Evolutionary conservation across 352 stramenopile genomes (phyloP), one percentile per base, ranked within the genome.

Genomic region (Phytophthora capsici): DNA sequence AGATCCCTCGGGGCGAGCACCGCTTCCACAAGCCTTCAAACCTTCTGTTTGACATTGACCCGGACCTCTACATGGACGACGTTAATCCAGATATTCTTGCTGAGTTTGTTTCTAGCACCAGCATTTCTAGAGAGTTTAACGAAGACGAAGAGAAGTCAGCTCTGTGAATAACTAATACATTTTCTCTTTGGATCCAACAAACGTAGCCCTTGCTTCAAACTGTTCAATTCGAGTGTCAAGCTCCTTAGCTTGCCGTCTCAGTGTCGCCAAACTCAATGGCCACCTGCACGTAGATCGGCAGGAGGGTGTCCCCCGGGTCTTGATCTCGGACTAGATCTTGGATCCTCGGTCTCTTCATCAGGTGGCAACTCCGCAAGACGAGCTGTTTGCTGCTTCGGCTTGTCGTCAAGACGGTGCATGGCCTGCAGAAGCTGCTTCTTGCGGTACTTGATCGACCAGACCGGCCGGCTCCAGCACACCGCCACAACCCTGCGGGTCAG

Each of bases 221-320:
- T n/a, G n/a, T n/a, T n/a, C n/a, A n/a, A n/a, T n/a, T n/a, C n/a
- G n/a, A n/a, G n/a, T n/a, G n/a, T n/a, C n/a, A n/a, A n/a, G n/a
- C n/a, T n/a, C n/a, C n/a, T n/a, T n/a, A n/a, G n/a, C n/a, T n/a
- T n/a, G n/a, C n/a, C n/a, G n/a, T n/a, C n/a, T n/a, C n/a, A n/a
- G n/a, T n/a, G 73, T 99, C 98, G 26, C 97, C 98, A 76, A 99
- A 99, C 77, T 99, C 95, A 23, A 99, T 98, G 25, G 97, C 92
- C 65, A 99, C 95, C 83, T 99, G 96, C 19, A 98, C 82, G 70
- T 99, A 99, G 25, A 99, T 94, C 28, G 97, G 97, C 63, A 99
- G 72, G 19, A 99, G 77, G 48, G 88, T 76, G 48, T 97, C 80
- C 77, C 99, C 97, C 97, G 85, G 19, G 75, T 71, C 59, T 91